A percentile compares a stretch with the other conserved stretches of the same genome.
These are phyloP conservation scores for Laburnicola sp. DNA, from an alignment of 2,329 filamentous ascomycete genomes.

Conservation along the genomic window DNA sequence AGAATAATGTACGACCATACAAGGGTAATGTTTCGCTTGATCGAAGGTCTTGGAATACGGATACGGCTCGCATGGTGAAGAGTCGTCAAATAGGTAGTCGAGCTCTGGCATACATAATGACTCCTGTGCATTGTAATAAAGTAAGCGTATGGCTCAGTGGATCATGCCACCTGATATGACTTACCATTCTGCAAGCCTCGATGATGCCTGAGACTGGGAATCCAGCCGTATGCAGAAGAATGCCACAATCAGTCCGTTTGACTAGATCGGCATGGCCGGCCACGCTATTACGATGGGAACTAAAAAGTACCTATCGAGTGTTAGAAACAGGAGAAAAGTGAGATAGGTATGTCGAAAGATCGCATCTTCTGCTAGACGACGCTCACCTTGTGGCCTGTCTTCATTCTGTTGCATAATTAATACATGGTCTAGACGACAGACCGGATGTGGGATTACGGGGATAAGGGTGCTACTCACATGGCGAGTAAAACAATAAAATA, in stretches of 20 bases:
- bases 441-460: too few relatives aligned
- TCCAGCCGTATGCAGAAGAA: constrained; percentile 30
- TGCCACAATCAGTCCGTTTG: constrained; percentile 28
- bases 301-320: constrained; percentile 25
- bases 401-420: constrained; percentile 31
- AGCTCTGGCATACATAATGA: constrained; percentile 31
- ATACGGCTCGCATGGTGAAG: constrained; percentile 17
- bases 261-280: constrained; percentile 32
- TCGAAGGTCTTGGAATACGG: constrained; percentile 33
- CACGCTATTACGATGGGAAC: constrained; percentile 32
- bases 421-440: too few relatives aligned
- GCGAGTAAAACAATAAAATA: constrained; percentile 47
- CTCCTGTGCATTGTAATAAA: constrained; percentile 5
- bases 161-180: neutral
- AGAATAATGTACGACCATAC: constrained; percentile 44
- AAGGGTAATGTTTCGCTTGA: constrained; percentile 36
- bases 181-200: constrained; percentile 24
- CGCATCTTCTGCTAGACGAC: neutral
- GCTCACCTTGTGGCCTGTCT: constrained; percentile 48
- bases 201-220: constrained; percentile 28
- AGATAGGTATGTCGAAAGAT: neutral
- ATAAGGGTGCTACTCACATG: constrained; percentile 20
- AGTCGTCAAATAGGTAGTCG: constrained; percentile 25
- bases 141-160: neutral
- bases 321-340: constrained; percentile 4